Evolutionary conservation across 106 monocot species (phyloP).

Genomic region (Apostasia shenzhenica): DNA sequence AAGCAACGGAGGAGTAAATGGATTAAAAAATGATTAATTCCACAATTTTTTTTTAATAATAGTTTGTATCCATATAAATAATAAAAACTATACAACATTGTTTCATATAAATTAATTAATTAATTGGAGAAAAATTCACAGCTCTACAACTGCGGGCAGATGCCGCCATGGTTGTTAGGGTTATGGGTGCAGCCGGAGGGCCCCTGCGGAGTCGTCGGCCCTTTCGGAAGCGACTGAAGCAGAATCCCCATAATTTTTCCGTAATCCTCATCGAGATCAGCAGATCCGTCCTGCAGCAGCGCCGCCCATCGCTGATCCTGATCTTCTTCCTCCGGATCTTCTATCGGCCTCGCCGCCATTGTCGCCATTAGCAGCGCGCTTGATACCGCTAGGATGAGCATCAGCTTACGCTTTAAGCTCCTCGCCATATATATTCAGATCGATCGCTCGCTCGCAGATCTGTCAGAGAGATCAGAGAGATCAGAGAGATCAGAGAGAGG

Average conservation of each 20-base stretch:
- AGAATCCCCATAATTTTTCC: constrained; percentile 1
- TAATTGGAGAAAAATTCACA: too few relatives aligned
- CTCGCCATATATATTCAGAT: not conserved
- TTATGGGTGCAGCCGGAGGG: constrained; percentile 25
- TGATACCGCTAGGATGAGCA: constrained; percentile 6
- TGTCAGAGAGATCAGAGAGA: not conserved
- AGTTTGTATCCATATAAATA: too few relatives aligned
- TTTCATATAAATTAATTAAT: too few relatives aligned
- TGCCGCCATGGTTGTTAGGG: constrained; percentile 18
- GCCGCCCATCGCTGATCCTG: too few relatives aligned
- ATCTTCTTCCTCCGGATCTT: not conserved
- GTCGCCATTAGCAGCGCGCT: not conserved
- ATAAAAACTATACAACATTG: too few relatives aligned
- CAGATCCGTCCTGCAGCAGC: not conserved
- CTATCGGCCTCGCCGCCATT: constrained; percentile 10
- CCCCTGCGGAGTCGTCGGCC: constrained; percentile 5
- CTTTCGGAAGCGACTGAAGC: constrained; percentile 11
- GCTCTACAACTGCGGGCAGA: constrained; percentile 1
- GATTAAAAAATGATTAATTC: too few relatives aligned
- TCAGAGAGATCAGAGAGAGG: not conserved
- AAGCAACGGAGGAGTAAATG: too few relatives aligned
- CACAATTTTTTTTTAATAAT: too few relatives aligned
- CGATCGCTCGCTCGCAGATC: too few relatives aligned
- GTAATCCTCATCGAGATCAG: not conserved
- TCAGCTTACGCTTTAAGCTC: not conserved